Base-by-base conservation (phyloP, 2,329 filamentous ascomycete species). In the Neofusicoccum parvum region DNA sequence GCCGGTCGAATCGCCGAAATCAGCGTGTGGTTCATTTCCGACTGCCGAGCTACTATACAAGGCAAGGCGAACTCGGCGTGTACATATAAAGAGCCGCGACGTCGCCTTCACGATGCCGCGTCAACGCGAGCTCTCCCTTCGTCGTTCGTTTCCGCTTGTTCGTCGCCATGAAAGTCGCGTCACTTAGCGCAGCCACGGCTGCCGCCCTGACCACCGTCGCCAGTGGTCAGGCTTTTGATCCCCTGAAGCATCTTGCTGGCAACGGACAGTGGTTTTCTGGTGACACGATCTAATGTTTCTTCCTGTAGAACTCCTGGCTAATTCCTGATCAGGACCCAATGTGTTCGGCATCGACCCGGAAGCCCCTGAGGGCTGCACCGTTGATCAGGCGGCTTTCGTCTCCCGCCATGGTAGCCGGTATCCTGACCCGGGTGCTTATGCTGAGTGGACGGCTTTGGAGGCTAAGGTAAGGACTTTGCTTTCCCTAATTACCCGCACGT, bases 331-430 rank as follows among this genome's bases (percentile, higher is more conserved):
- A 83, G 86, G 85, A 0, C 84, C 85, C 11, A 83, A 88, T 69
- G 81, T 88, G 53, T 82, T 85, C 66, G 80, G 77, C 12, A 85
- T 89, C 64, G 83, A 83, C 0, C 76, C 82, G 36, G 79, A 83
- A 3, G 78, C 86, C 1, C 87, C 87, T 0, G 78, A 82, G 1
- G 80, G 82, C 49, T 90, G 88, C 72, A 78, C 76, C 10, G 83
- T 90, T 3, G 86, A 90, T 66, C 83, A 87, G 70, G 87, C 84
- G 3, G 85, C 85, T 5, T 89, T 87, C 67, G 77, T 87, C 39
- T 80, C 82, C 1, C 83, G 87, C 17, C 88, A 89, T 76, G 88
- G 88, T 17, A 88, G 86, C 48, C 81, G 87, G 48, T 90, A 85
- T 70, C 87, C 87, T 0, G 88, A 89, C 68, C 76, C 76, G 1